phyloP scores from a whole-genome alignment of 768 basidiomycete genomes.

The Lactarius pseudohatsudake region DNA sequence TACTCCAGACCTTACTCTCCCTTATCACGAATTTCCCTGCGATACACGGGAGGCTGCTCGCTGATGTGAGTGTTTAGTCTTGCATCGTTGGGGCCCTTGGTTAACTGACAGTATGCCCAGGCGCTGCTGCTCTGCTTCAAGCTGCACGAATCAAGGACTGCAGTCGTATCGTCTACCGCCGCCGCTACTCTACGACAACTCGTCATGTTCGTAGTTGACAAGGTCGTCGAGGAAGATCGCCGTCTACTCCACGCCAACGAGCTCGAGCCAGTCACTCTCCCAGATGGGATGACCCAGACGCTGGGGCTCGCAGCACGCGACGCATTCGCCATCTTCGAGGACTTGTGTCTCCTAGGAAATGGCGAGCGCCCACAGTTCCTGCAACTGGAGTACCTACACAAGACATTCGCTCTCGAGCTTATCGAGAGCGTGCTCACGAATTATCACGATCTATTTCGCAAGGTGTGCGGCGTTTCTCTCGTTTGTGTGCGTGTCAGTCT shows the following conservation, averaged over 20 bases:
- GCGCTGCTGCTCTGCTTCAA: constrained; percentile 93
- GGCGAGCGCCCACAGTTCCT: constrained; percentile 61
- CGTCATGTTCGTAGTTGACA: constrained; percentile 97
- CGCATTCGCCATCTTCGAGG: constrained; percentile 86
- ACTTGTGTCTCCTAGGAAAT: constrained; percentile 86
- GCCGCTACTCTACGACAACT: constrained; percentile 94
- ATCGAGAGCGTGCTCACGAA: constrained; percentile 95
- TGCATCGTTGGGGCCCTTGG: not conserved
- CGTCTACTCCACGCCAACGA: constrained; percentile 37
- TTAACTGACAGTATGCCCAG: constrained; percentile 41
- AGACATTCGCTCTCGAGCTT: constrained; percentile 95
- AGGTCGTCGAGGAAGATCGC: constrained; percentile 78
- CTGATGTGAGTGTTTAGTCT: constrained; percentile 57
- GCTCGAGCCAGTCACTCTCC: constrained; percentile 52
- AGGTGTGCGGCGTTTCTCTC: constrained; percentile 45
- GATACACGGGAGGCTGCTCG: constrained; percentile 77
- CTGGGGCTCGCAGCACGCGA: constrained; percentile 80
- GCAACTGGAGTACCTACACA: constrained; percentile 76
- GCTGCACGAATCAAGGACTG: constrained; percentile 91
- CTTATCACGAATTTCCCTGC: constrained; percentile 86
- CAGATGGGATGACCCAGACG: constrained; percentile 61
- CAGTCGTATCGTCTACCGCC: constrained; percentile 95
- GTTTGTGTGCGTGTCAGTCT: not conserved
- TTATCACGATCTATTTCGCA: constrained; percentile 81
- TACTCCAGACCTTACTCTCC: constrained; percentile 88